Evolutionary conservation across 2,329 filamentous ascomycete species (phyloP).

Genomic region (Penicillium frequentans): DNA sequence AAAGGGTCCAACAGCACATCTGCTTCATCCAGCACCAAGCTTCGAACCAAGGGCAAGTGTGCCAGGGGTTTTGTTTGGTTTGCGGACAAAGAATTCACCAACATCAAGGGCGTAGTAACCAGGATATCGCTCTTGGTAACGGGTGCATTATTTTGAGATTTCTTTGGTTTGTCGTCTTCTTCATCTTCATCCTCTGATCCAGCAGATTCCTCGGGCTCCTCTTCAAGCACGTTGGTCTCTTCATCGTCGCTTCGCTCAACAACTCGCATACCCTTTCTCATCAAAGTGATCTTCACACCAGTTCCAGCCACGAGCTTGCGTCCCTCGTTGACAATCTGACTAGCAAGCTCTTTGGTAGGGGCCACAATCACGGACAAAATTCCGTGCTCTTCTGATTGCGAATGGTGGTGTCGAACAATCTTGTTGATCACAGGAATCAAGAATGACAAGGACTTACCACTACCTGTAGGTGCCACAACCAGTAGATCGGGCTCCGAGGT

Average conservation of each 20-base stretch:
- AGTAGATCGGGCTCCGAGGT: conserved; percentile 67
- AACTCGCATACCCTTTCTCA: conserved; percentile 82
- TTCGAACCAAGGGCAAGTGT: conserved; percentile 66
- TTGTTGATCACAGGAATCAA: conserved; percentile 81
- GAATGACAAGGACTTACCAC: conserved; percentile 93
- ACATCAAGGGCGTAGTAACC: conserved; percentile 74
- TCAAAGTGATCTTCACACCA: conserved; percentile 73
- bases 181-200: conserved; percentile 41
- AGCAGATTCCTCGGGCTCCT: conserved; percentile 38
- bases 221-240: conserved; percentile 40
- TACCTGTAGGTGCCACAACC: conserved; percentile 89
- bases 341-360: conserved; percentile 76
- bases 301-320: conserved; percentile 77
- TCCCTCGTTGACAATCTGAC: conserved; percentile 79
- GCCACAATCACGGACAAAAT: conserved; percentile 72
- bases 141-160: conserved; percentile 40
- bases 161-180: conserved; percentile 23
- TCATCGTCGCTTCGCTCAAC: conserved; percentile 48
- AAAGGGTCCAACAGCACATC: conserved; percentile 90
- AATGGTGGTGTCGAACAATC: conserved; percentile 58
- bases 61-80: conserved; percentile 45
- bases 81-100: conserved; percentile 70
- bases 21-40: conserved; percentile 86
- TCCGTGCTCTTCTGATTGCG: conserved; percentile 56
- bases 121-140: conserved; percentile 74